Conservation (phyloP, 2,329 filamentous ascomycete genomes). For the Bipolaris cookei region DNA sequence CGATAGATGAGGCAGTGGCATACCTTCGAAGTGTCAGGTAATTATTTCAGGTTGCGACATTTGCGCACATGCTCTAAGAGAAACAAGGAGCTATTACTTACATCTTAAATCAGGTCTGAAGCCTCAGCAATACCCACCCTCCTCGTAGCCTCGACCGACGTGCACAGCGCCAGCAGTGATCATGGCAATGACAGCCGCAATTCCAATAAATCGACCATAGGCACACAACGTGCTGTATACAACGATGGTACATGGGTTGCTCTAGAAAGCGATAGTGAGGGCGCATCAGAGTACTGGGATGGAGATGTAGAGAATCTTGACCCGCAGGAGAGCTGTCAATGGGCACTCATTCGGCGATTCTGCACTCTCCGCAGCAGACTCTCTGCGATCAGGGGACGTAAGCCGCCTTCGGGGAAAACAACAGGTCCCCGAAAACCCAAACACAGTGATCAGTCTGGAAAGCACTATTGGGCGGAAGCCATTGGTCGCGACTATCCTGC, state of each 20-base stretch:
- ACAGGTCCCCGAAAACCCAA: background rate
- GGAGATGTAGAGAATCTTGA: slow-evolving; percentile 16
- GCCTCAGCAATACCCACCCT: slow-evolving; percentile 75
- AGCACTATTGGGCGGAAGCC: slow-evolving; percentile 44
- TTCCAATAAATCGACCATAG: slow-evolving; percentile 56
- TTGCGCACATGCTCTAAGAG: background rate
- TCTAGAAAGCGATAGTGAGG: slow-evolving; percentile 47
- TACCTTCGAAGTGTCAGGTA: slow-evolving; percentile 48
- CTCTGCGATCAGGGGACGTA: slow-evolving; percentile 55
- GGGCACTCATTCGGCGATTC: slow-evolving; percentile 70
- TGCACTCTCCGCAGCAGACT: slow-evolving; percentile 67
- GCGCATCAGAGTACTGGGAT: slow-evolving; percentile 20
- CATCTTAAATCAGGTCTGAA: slow-evolving; percentile 65
- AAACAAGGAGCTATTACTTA: slow-evolving; percentile 15
- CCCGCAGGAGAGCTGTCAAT: slow-evolving; percentile 71
- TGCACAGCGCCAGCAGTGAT: slow-evolving; percentile 18
- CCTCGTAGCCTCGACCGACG: slow-evolving; percentile 59
- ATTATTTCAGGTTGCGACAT: slow-evolving; percentile 1
- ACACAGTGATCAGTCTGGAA: slow-evolving; percentile 36
- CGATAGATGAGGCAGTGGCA: slow-evolving; percentile 39
- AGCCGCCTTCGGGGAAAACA: background rate
- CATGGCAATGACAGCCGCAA: background rate
- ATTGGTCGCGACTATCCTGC: slow-evolving; percentile 51
- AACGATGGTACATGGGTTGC: slow-evolving; percentile 78
- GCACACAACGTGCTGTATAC: slow-evolving; percentile 67